Base-by-base conservation (phyloP, 495 filamentous ascomycete species). In the Aspergillus hancockii region DNA sequence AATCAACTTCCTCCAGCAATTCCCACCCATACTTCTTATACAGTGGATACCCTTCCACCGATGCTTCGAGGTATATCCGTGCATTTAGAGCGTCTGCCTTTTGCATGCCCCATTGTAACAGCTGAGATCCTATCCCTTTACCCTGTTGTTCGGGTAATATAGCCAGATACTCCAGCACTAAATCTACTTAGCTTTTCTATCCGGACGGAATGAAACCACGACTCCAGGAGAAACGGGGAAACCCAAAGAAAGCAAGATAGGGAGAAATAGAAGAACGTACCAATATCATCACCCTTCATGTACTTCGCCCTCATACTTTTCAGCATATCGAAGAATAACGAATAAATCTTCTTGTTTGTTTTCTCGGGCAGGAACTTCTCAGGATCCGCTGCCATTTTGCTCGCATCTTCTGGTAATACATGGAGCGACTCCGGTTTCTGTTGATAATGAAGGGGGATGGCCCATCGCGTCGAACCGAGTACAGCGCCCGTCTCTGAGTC, bases 11-110 rank as follows among this genome's bases (percentile, higher is more conserved):
- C 40, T 81, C 78, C 8, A 79, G 57, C 10, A 67, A 61, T 56
- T 73, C 62, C 70, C 82, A 87, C 9, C 85, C 85, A 60, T 76
- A 63, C 59, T 75, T 78, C 50, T 77, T 54, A 70, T 88, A 88
- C n/a, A 88, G 23, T 10, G 70, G 67, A 36, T 71, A 70, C 9
- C 84, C 84, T 9, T 71, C 72, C 8, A 73, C 76, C 32, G 82
- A 83, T 0, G 81, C 79, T 56, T 86, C 83, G 6, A 88, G 63
- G 68, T 81, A 88, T 6, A 79, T 65, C 49, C 76, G 72, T 23
- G 71, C 60, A 0, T 75, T 73, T 16, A 67, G 72, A 19, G 70
- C 65, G 67, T 87, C 84, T 8, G 81, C 83, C 62, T 71, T 72
- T 25, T 70, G 61, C 8, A 79, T 57, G 0, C 83, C 83, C 75